A percentile compares a stretch with the other conserved stretches of the same genome.
phyloP scores from a whole-genome alignment of 2,329 filamentous ascomycete species.

The Fusarium graminum region DNA sequence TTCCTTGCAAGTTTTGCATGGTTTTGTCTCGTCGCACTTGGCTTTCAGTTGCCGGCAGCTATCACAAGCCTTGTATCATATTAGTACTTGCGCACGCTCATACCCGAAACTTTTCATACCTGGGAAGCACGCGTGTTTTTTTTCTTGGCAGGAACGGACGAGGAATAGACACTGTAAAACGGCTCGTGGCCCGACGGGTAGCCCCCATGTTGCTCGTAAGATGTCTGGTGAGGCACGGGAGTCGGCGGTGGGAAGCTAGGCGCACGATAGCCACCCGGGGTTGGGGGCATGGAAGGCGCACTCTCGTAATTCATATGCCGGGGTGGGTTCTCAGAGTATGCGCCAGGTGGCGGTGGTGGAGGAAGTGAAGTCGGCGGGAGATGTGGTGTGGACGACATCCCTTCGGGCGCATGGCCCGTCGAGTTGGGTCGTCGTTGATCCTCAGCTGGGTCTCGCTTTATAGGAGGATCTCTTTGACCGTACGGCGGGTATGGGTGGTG shows the following conservation, averaged over 20 bases:
- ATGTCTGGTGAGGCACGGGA: conserved; percentile 55
- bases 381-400: conserved; percentile 51
- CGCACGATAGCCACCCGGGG: conserved; percentile 59
- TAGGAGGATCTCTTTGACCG: conserved; percentile 63
- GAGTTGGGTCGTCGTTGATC: conserved; percentile 67
- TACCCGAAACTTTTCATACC: conserved; percentile 53
- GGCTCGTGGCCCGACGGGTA: conserved; percentile 54
- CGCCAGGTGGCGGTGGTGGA: conserved; percentile 50
- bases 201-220: conserved; percentile 55
- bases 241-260: conserved; percentile 59
- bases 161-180: conserved; percentile 53
- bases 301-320: conserved; percentile 68
- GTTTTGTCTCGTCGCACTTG: conserved; percentile 89
- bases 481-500: conserved; percentile 61
- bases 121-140: conserved; percentile 76
- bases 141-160: conserved; percentile 63
- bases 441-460: conserved; percentile 69
- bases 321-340: conserved; percentile 61
- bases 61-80: conserved; percentile 80
- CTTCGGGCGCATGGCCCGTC: conserved; percentile 60
- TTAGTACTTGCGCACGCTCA: conserved; percentile 25
- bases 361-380: conserved; percentile 51
- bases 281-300: conserved; percentile 60
- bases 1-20: conserved; percentile 88
- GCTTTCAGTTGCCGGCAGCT: conserved; percentile 89